Base-by-base conservation (phyloP, 169 alveolate species). In the Plasmodium gonderi region DNA sequence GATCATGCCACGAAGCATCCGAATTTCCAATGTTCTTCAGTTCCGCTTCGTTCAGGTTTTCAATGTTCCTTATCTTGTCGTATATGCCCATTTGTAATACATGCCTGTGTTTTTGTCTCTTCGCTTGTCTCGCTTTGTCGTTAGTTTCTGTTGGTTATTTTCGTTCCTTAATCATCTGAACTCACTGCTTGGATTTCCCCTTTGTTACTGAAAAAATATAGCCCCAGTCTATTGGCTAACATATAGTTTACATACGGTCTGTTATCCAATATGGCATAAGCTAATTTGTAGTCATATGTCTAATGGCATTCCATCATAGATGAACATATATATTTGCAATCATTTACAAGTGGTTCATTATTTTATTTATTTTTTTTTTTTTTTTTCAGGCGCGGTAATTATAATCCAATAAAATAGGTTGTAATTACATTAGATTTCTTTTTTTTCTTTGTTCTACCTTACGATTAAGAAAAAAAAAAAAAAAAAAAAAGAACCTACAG, bases 1-100 rank as follows among this genome's bases (percentile, higher is more conserved):
- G 95, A 65, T 96, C 89, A 67, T 96, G 98, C 98, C 98, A 96
- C 4, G 98, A 96, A 1, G 96, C 82, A 68, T 94, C 96, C 8
- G 93, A 95, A n/a, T 69, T 80, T 38, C 94, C 93, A 36, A 96
- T 95, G n/a, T 91, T 87, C 78, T 92, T 76, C 51, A 96, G 95
- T 89, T 95, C 98, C 47, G 74, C 90, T 83, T 96, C 98, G 26
- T 95, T 95, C 74, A 95, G 82, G 14, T 90, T 92, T 60, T 87
- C 93, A 64, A 87, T 78, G 45, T 36, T 75, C 47, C 79, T 76
- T 60, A 87, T 87, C 36, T 87, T 87, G 67, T 87, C 93, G 45
- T 42, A 87, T 75, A 87, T 49, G 33, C 93, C 93, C 93, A 87
- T 87, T 45, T 64, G 40, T 60, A n/a, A 3, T 42, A 26, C 1